phyloP scores from a whole-genome alignment of 1,284 basidiomycete species.

The Moniliophthora roreri region DNA sequence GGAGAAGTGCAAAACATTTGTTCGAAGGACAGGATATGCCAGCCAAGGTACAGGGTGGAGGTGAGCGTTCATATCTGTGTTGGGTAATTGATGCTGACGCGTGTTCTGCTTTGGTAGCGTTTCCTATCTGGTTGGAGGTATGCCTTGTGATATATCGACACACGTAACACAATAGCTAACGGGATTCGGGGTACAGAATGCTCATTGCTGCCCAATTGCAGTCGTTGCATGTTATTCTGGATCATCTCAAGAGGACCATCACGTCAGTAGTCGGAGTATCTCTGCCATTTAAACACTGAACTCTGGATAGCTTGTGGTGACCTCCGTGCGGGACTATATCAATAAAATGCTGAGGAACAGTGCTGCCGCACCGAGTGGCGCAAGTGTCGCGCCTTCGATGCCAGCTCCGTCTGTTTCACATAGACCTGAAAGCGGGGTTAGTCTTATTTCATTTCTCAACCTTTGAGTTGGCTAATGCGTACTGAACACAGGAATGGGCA shows the following conservation, averaged over 20 bases:
- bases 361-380: slow-evolving; percentile 19
- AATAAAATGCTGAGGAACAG: slow-evolving; percentile 52
- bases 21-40: slow-evolving; percentile 59
- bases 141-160: slow-evolving; percentile 16
- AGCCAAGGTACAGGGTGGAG: slow-evolving; percentile 65
- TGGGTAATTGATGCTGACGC: slow-evolving; percentile 1
- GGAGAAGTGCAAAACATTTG: slow-evolving; percentile 70
- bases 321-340: slow-evolving; percentile 67
- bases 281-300: neutral
- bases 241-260: slow-evolving; percentile 76
- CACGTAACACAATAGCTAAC: neutral
- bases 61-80: slow-evolving; percentile 39
- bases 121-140: slow-evolving; percentile 83
- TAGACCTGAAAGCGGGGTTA: slow-evolving; percentile 9
- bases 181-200: slow-evolving; percentile 50
- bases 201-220: slow-evolving; percentile 78
- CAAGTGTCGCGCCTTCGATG: slow-evolving; percentile 28
- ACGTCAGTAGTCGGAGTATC: slow-evolving; percentile 41
- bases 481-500: slow-evolving; percentile 10
- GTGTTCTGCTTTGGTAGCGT: slow-evolving; percentile 51
- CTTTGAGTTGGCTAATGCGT: neutral
- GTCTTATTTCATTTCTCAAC: neutral
- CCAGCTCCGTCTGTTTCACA: slow-evolving; percentile 27
- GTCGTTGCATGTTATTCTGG: slow-evolving; percentile 82
- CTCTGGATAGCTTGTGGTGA: slow-evolving; percentile 54